Evolutionary conservation across 768 basidiomycete species (phyloP).

Genomic region (Suillus americanus): DNA sequence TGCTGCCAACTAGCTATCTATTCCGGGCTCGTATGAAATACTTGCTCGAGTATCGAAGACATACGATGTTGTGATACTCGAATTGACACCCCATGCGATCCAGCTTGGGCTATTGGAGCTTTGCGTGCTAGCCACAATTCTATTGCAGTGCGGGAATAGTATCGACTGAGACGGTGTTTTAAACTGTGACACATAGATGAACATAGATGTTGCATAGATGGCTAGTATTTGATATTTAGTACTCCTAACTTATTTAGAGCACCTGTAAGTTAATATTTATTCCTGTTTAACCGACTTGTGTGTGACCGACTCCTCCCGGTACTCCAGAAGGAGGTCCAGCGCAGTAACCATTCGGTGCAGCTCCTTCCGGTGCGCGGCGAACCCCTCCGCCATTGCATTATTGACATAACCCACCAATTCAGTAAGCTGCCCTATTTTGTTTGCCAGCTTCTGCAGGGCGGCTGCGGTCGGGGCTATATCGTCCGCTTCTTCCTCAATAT

Average conservation of each 20-base stretch:
- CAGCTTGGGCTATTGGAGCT: slow-evolving; percentile 54
- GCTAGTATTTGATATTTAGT: not conserved
- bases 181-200: no score
- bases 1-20: slow-evolving; percentile 43
- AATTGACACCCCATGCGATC: slow-evolving; percentile 56
- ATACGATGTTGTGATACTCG: slow-evolving; percentile 47
- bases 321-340: not conserved
- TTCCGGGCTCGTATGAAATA: slow-evolving; percentile 37
- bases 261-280: not conserved
- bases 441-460: not conserved
- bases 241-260: not conserved
- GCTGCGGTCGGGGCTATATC: not conserved
- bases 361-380: not conserved
- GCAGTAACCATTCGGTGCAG: not conserved
- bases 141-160: slow-evolving; percentile 61
- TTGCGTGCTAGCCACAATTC: slow-evolving; percentile 48
- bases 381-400: not conserved
- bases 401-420: not conserved
- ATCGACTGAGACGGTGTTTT: slow-evolving; percentile 44
- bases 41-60: slow-evolving; percentile 51
- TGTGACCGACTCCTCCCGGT: not conserved
- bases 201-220: not conserved
- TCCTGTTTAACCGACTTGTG: not conserved
- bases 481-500: not conserved
- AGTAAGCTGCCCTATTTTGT: not conserved